phyloP scores from a whole-genome alignment of 768 basidiomycete species.

The Pulveroboletus sp. region DNA sequence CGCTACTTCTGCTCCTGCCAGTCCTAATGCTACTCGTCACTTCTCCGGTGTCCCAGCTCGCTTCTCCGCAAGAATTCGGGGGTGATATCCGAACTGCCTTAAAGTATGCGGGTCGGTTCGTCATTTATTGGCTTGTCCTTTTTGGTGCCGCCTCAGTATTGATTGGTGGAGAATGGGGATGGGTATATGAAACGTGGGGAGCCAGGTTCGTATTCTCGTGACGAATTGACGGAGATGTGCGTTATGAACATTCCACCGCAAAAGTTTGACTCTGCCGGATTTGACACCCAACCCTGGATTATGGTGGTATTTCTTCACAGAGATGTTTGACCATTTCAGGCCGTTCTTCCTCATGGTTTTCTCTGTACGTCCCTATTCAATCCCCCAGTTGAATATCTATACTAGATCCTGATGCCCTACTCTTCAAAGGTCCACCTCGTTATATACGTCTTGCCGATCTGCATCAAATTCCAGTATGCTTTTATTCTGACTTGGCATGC shows the following conservation, averaged over 20 bases:
- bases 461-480: slow-evolving; percentile 80
- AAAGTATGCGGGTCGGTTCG: slow-evolving; percentile 44
- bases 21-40: slow-evolving; percentile 59
- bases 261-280: slow-evolving; percentile 77
- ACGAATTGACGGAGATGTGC: not conserved
- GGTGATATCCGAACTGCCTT: slow-evolving; percentile 5
- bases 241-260: not conserved
- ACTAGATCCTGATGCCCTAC: not conserved
- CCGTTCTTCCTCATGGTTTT: slow-evolving; percentile 95
- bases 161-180: slow-evolving; percentile 30
- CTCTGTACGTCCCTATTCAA: slow-evolving; percentile 49
- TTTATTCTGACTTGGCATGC: not conserved
- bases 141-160: slow-evolving; percentile 26
- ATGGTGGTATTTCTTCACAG: slow-evolving; percentile 99
- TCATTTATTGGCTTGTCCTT: slow-evolving; percentile 45
- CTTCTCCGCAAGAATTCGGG: slow-evolving; percentile 44
- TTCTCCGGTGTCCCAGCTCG: slow-evolving; percentile 61
- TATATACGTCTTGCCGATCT: slow-evolving; percentile 79
- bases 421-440: slow-evolving; percentile 65
- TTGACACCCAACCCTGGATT: slow-evolving; percentile 91
- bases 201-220: slow-evolving; percentile 50
- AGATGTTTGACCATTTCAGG: slow-evolving; percentile 98
- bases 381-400: not conserved
- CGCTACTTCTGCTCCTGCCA: slow-evolving; percentile 61
- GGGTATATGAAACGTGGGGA: slow-evolving; percentile 81